A percentile compares a stretch with the other conserved stretches of the same genome.
These are phyloP conservation scores for Alternaria sp. DNA, from an alignment of 2,329 filamentous ascomycete genomes.

Conservation along the genomic window DNA sequence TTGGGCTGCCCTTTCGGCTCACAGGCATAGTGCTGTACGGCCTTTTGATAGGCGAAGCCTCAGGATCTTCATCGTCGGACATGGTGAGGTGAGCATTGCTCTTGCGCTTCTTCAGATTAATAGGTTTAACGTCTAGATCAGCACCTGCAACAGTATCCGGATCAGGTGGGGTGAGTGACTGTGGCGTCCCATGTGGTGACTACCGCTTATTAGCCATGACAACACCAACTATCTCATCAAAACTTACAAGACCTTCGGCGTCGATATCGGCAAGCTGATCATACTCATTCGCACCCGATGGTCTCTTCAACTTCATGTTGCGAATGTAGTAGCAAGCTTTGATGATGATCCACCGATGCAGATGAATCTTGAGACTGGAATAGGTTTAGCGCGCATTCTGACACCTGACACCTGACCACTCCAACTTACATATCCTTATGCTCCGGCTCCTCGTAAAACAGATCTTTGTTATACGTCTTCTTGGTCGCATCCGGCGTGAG, in stretches of 20 bases:
- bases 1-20: conserved; percentile 34
- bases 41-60: conserved; percentile 34
- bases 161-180: conserved; percentile 35
- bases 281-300: conserved; percentile 38
- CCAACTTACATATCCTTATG: conserved; percentile 41
- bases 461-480: conserved; percentile 44
- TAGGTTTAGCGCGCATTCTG: conserved; percentile 12
- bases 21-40: conserved; percentile 37
- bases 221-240: not conserved
- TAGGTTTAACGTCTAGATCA: conserved; percentile 29
- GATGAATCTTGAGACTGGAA: conserved; percentile 42
- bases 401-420: conserved; percentile 6
- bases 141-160: conserved; percentile 23
- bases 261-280: conserved; percentile 42
- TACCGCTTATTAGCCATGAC: conserved; percentile 23
- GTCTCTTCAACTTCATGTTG: conserved; percentile 47
- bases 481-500: conserved; percentile 40
- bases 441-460: conserved; percentile 41
- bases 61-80: conserved; percentile 41
- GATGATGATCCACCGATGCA: conserved; percentile 50
- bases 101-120: conserved; percentile 43
- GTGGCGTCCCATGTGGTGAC: conserved; percentile 41
- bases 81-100: conserved; percentile 36
- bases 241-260: conserved; percentile 29
- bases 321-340: conserved; percentile 48